phyloP scores from a whole-genome alignment of 495 filamentous ascomycete species.

The Tetracladium setigerum region DNA sequence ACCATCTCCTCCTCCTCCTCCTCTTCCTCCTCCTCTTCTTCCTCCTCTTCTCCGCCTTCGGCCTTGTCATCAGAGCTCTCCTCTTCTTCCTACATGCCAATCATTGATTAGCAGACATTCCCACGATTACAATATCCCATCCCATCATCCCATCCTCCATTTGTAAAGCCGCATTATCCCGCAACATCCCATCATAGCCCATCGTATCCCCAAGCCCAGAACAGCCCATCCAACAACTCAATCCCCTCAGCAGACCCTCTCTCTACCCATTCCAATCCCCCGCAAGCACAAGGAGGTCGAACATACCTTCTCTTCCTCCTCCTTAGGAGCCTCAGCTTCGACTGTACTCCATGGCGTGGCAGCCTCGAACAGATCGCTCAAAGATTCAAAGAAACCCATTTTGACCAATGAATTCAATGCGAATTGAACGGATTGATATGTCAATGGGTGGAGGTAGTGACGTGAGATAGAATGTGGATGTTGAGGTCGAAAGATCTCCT shows the following conservation, averaged over 20 bases:
- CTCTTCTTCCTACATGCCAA: not conserved
- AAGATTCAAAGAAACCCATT: slow-evolving; percentile 52
- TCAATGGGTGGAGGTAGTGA: slow-evolving; percentile 30
- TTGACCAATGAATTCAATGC: slow-evolving; percentile 11
- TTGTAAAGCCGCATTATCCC: not conserved
- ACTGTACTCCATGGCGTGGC: slow-evolving; percentile 45
- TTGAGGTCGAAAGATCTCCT: not conserved
- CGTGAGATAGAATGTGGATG: not conserved
- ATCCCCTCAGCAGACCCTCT: not conserved
- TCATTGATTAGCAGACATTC: not conserved
- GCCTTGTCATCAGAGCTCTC: slow-evolving; percentile 30
- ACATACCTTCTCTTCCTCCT: slow-evolving; percentile 15
- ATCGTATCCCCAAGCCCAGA: not conserved
- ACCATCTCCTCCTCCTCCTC: slow-evolving; percentile 86
- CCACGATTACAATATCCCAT: not conserved
- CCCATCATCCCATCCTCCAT: not conserved
- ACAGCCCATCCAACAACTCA: not conserved
- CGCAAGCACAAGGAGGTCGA: not conserved
- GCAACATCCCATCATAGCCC: not conserved
- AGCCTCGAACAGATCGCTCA: slow-evolving; percentile 46
- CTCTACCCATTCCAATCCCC: too few relatives aligned
- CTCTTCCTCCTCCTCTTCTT: slow-evolving; percentile 64
- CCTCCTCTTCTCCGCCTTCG: slow-evolving; percentile 43
- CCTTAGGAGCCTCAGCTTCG: slow-evolving; percentile 36
- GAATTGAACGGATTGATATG: slow-evolving; percentile 21